A percentile compares a stretch with the other conserved stretches of the same genome.
Conservation (phyloP, 2,329 filamentous ascomycete genomes). For the Fusarium sp. region DNA sequence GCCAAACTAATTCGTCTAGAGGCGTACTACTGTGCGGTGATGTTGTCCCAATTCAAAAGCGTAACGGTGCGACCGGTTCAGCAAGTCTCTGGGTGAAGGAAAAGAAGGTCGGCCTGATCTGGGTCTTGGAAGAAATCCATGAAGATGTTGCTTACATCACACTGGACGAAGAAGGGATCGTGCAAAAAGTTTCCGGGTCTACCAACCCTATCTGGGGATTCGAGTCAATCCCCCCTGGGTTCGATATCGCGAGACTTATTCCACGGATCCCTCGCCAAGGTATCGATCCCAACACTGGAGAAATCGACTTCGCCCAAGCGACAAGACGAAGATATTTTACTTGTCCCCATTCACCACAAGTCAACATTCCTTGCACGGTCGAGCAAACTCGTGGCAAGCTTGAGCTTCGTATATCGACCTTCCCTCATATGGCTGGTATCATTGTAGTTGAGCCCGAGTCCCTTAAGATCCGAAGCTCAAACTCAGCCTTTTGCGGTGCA, state of each 20-base stretch:
- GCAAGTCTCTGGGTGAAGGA: slow-evolving; percentile 99
- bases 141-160: slow-evolving; percentile 87
- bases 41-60: slow-evolving; percentile 97
- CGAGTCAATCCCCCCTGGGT: slow-evolving; percentile 72
- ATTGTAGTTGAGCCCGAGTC: slow-evolving; percentile 86
- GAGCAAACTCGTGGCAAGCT: slow-evolving; percentile 76
- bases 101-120: slow-evolving; percentile 92
- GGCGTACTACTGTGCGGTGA: slow-evolving; percentile 95
- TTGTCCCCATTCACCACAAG: slow-evolving; percentile 78
- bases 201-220: slow-evolving; percentile 88
- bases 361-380: slow-evolving; percentile 87
- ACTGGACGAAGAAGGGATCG: slow-evolving; percentile 80
- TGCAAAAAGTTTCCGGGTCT: slow-evolving; percentile 79
- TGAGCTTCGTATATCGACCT: slow-evolving; percentile 88
- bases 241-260: slow-evolving; percentile 82
- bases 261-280: slow-evolving; percentile 83
- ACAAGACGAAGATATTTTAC: slow-evolving; percentile 83
- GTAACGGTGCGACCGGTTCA: slow-evolving; percentile 90
- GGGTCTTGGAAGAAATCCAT: slow-evolving; percentile 97
- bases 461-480: slow-evolving; percentile 88
- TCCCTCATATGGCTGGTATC: slow-evolving; percentile 97
- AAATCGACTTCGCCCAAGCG: slow-evolving; percentile 82
- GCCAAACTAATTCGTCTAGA: slow-evolving; percentile 80
- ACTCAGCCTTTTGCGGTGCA: slow-evolving; percentile 92
- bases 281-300: slow-evolving; percentile 75